phyloP scores from a whole-genome alignment of 1,284 basidiomycete species.

The Stereum hirsutum region DNA sequence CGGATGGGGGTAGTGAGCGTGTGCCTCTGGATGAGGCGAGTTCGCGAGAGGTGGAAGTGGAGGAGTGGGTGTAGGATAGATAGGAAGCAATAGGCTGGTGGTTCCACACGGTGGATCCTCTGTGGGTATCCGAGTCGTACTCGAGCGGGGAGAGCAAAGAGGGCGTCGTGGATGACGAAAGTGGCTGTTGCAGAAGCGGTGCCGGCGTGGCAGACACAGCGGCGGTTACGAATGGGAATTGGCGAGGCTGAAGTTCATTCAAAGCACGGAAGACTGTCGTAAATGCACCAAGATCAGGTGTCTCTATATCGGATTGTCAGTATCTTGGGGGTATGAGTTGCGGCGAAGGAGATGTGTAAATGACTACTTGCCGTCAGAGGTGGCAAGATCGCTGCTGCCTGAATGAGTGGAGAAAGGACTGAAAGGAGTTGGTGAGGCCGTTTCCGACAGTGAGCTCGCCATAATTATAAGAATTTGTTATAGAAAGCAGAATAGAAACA shows the following conservation, averaged over 20 bases:
- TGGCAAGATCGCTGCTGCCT: constrained; percentile 43
- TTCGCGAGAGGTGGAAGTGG: constrained; percentile 15
- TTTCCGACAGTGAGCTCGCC: constrained; percentile 27
- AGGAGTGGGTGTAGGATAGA: constrained; percentile 24
- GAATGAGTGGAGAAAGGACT: constrained; percentile 43
- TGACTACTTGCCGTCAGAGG: constrained; percentile 52
- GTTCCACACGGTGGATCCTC: constrained; percentile 57
- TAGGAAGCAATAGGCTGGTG: constrained; percentile 56
- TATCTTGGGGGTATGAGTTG: constrained; percentile 1
- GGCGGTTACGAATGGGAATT: constrained; percentile 18
- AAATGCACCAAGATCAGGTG: constrained; percentile 71
- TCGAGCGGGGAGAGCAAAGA: constrained; percentile 26
- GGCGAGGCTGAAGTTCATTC: constrained; percentile 40
- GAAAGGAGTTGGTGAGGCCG: constrained; percentile 34
- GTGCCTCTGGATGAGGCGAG: constrained; percentile 17
- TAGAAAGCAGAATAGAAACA: no score
- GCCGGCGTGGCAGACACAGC: background rate
- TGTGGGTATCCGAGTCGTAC: constrained; percentile 30
- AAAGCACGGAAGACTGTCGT: constrained; percentile 61
- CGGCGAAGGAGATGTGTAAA: constrained; percentile 3
- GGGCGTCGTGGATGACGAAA: constrained; percentile 26
- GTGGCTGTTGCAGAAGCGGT: constrained; percentile 16
- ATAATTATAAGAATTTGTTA: constrained; percentile 17
- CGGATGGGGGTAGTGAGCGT: constrained; percentile 17
- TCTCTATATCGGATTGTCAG: constrained; percentile 37